phyloP scores from a whole-genome alignment of 176 grass and related monocot species.

The Thinopyrum elongatum region DNA sequence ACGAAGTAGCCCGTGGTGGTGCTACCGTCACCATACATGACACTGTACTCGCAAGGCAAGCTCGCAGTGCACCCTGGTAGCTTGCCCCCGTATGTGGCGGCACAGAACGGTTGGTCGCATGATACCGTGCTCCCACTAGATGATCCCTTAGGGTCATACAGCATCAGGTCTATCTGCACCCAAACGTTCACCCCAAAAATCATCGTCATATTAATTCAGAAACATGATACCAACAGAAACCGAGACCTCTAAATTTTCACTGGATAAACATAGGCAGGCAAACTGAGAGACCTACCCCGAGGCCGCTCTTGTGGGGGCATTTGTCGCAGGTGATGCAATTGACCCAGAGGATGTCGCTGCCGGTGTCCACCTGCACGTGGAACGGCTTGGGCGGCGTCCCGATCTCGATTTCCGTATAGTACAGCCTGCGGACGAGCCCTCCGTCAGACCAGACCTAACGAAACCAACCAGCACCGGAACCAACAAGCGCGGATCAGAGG shows the following conservation, averaged over 20 bases:
- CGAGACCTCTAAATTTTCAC: neutral
- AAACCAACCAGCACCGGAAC: neutral
- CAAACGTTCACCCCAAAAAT: neutral
- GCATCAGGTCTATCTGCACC: constrained; percentile 71
- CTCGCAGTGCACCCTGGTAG: constrained; percentile 44
- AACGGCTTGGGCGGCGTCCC: constrained; percentile 73
- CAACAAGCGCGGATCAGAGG: neutral
- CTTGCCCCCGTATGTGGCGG: constrained; percentile 40
- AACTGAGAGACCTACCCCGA: constrained; percentile 47
- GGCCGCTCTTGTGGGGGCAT: constrained; percentile 74
- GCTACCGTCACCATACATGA: constrained; percentile 88
- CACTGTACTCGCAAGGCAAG: constrained; percentile 69
- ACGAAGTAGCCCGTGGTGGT: constrained; percentile 71
- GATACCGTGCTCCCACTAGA: constrained; percentile 32
- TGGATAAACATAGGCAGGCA: too few relatives aligned
- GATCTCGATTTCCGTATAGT: constrained; percentile 77
- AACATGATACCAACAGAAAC: neutral
- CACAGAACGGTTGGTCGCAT: constrained; percentile 65
- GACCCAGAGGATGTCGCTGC: constrained; percentile 93
- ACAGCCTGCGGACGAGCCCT: constrained; percentile 46
- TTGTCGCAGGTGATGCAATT: constrained; percentile 74
- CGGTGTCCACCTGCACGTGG: constrained; percentile 94
- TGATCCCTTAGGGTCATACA: constrained; percentile 82
- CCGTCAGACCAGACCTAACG: neutral
- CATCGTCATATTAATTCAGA: neutral